Conservation (phyloP, 2,329 filamentous ascomycete species). For the Botryotinia globosa region DNA sequence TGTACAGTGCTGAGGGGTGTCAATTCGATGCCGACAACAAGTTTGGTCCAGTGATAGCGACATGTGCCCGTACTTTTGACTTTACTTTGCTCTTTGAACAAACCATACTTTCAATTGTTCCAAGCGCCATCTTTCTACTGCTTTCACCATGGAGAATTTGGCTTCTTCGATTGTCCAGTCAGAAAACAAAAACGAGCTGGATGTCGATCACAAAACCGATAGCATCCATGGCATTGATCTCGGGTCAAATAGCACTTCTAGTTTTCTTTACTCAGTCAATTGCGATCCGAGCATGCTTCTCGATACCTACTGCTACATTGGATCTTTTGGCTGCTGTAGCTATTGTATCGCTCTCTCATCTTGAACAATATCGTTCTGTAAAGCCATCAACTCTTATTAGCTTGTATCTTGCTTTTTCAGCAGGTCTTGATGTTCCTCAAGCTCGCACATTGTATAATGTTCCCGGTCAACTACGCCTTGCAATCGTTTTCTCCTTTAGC, state of each 20-base stretch:
- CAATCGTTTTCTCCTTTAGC: slow-evolving; percentile 16
- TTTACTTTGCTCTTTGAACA: not conserved
- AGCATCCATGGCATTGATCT: not conserved
- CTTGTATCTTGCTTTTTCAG: not conserved
- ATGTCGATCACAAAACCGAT: not conserved
- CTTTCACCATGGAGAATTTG: not conserved
- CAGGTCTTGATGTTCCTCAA: not conserved
- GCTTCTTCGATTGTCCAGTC: not conserved
- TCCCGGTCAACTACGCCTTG: slow-evolving; percentile 9
- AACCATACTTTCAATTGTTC: not conserved
- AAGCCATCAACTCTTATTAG: not conserved
- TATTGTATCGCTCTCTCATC: slow-evolving; percentile 3
- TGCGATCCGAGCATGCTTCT: not conserved
- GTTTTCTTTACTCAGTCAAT: not conserved
- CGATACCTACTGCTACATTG: not conserved
- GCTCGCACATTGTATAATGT: not conserved
- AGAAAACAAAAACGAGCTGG: not conserved
- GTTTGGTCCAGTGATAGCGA: not conserved
- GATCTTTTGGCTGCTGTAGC: not conserved
- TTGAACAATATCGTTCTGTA: slow-evolving; percentile 20
- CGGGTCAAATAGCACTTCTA: not conserved
- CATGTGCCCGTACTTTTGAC: not conserved
- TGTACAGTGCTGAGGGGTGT: not conserved
- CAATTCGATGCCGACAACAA: not conserved
- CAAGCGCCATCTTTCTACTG: not conserved